phyloP scores from a whole-genome alignment of 495 filamentous ascomycete species.

The Daldinia grandis region DNA sequence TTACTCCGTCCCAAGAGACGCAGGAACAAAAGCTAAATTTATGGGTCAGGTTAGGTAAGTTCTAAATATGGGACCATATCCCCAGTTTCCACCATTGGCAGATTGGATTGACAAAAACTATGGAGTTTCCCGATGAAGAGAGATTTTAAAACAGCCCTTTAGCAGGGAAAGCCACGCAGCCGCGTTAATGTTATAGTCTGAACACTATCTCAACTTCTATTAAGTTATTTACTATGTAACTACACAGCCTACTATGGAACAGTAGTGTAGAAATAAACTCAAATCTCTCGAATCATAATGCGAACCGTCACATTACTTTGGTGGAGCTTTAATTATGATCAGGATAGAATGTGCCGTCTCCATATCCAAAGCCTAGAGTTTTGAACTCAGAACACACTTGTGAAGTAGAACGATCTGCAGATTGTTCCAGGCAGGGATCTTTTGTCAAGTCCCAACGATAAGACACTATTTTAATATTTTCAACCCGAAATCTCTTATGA shows the following conservation, averaged over 20 bases:
- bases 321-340: neutral
- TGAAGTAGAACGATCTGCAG: neutral
- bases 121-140: neutral
- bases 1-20: neutral
- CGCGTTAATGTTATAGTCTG: neutral
- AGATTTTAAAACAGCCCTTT: neutral
- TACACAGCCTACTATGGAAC: neutral
- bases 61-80: neutral
- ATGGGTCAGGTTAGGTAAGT: conserved; percentile 1
- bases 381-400: neutral
- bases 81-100: conserved; percentile 1
- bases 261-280: neutral
- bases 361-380: neutral
- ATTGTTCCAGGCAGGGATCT: neutral
- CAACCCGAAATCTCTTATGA: neutral
- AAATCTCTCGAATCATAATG: neutral
- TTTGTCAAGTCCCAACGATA: neutral
- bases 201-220: neutral
- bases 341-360: neutral
- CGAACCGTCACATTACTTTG: neutral
- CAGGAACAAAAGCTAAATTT: neutral
- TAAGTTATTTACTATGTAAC: neutral
- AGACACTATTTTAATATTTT: neutral
- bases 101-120: neutral
- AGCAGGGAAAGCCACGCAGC: neutral